These are phyloP conservation scores for Saussurea involucrata DNA, from an alignment of 129 eudicot genomes.

Conservation along the genomic window DNA sequence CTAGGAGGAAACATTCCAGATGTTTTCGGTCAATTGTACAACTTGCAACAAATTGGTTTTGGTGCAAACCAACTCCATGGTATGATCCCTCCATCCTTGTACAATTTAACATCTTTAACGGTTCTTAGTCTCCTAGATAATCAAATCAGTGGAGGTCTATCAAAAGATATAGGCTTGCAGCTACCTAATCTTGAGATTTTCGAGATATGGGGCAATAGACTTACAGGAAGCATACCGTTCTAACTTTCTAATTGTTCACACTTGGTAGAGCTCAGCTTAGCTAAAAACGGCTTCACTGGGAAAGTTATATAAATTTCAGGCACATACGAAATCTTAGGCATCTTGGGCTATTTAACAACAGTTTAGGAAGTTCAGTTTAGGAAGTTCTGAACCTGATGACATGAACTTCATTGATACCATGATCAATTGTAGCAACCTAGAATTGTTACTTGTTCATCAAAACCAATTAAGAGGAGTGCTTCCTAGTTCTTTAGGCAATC, in stretches of 20 bases:
- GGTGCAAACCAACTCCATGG: constrained; percentile 3
- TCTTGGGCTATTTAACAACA: not conserved
- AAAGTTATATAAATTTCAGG: constrained; percentile 17
- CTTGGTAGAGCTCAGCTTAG: constrained; percentile 6
- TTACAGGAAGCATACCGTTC: constrained; percentile 39
- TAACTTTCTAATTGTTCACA: constrained; percentile 37
- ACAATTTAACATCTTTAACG: constrained; percentile 4
- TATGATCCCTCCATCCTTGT: not conserved
- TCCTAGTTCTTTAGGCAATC: constrained; percentile 34
- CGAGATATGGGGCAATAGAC: constrained; percentile 7
- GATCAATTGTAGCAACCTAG: constrained; percentile 30
- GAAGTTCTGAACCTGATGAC: constrained; percentile 29
- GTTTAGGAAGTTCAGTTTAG: constrained; percentile 38
- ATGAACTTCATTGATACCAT: constrained; percentile 31
- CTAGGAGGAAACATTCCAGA: constrained; percentile 14
- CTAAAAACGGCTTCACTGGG: constrained; percentile 29
- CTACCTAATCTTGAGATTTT: constrained; percentile 5
- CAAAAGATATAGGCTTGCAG: constrained; percentile 22
- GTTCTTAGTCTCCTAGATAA: constrained; percentile 15
- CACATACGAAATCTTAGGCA: not conserved
- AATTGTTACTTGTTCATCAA: not conserved
- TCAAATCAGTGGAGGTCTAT: constrained; percentile 27
- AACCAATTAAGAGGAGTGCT: constrained; percentile 33
- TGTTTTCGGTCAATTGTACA: not conserved
- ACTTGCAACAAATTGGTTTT: not conserved